Percentiles rank a stretch among this genome's conserved stretches.
These are phyloP conservation scores for Moesziomyces sp. DNA, from an alignment of 1,284 basidiomycete genomes.

Conservation along the genomic window DNA sequence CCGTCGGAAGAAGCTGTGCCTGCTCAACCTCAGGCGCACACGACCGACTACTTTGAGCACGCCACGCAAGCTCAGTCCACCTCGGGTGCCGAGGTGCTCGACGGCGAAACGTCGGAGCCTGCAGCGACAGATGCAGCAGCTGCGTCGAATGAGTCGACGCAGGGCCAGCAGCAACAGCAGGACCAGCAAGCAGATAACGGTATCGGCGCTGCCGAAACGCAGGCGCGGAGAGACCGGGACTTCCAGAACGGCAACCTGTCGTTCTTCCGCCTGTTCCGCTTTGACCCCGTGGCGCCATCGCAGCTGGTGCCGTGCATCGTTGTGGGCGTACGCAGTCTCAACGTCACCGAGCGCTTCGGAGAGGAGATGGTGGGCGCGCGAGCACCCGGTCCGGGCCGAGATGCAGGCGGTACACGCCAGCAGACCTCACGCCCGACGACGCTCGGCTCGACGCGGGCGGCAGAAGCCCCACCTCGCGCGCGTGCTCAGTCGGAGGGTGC, in stretches of 20 bases:
- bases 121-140: neutral
- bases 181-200: neutral
- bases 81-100: constrained; percentile 33
- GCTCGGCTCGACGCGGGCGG: constrained; percentile 15
- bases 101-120: constrained; percentile 21
- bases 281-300: constrained; percentile 49
- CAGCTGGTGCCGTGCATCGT: constrained; percentile 61
- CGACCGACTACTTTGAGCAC: constrained; percentile 39
- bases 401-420: constrained; percentile 24
- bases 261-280: constrained; percentile 65
- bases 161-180: neutral
- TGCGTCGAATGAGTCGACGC: neutral
- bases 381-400: constrained; percentile 22
- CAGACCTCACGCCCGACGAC: constrained; percentile 39
- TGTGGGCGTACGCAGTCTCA: constrained; percentile 62
- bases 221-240: constrained; percentile 49
- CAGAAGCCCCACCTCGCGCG: constrained; percentile 10
- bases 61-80: constrained; percentile 16
- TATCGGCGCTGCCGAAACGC: constrained; percentile 28
- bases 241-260: constrained; percentile 59
- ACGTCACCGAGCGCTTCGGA: constrained; percentile 48
- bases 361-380: constrained; percentile 25
- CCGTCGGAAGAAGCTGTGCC: constrained; percentile 21
- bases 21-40: constrained; percentile 12
- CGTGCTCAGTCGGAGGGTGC: constrained; percentile 22